Percentiles rank a stretch among this genome's conserved stretches.
Conservation (phyloP, 345 rosid species). For the Streptanthus diversifolius region DNA sequence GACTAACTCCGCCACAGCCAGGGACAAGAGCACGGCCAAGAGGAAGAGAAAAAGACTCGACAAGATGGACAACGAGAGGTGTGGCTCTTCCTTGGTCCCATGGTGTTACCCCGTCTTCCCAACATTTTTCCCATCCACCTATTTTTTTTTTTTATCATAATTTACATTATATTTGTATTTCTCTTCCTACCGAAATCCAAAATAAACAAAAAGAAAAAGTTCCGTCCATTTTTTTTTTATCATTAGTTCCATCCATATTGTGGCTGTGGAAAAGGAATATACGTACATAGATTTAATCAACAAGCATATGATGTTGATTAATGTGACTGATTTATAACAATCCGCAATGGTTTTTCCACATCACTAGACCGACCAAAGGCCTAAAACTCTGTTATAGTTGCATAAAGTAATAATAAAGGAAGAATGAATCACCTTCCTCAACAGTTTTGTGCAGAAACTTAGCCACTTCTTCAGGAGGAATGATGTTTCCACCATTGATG, state of each 20-base stretch:
- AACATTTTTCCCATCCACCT: slow-evolving; percentile 44
- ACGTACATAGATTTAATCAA: neutral
- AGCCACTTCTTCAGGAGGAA: slow-evolving; percentile 39
- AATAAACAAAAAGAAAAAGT: neutral
- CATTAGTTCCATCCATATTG: neutral
- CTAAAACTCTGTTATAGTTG: neutral
- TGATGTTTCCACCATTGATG: slow-evolving; percentile 23
- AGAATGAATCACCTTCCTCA: slow-evolving; percentile 18
- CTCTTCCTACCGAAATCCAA: neutral
- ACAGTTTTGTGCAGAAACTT: slow-evolving; percentile 32
- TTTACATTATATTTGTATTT: neutral
- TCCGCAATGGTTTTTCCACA: neutral
- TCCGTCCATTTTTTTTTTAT: neutral
- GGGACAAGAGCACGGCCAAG: slow-evolving; percentile 37
- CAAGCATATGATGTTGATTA: slow-evolving; percentile 2
- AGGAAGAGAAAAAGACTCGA: slow-evolving; percentile 31
- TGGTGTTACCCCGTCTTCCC: slow-evolving; percentile 37
- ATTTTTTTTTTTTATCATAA: neutral
- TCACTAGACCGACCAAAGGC: neutral
- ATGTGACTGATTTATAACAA: neutral
- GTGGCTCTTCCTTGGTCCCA: slow-evolving; percentile 41
- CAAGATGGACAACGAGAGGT: slow-evolving; percentile 35
- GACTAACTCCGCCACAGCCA: slow-evolving; percentile 38
- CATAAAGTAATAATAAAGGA: neutral
- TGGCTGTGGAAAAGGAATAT: neutral